phyloP scores from a whole-genome alignment of 208 protist genomes.

The Leishmania tarentolae region DNA sequence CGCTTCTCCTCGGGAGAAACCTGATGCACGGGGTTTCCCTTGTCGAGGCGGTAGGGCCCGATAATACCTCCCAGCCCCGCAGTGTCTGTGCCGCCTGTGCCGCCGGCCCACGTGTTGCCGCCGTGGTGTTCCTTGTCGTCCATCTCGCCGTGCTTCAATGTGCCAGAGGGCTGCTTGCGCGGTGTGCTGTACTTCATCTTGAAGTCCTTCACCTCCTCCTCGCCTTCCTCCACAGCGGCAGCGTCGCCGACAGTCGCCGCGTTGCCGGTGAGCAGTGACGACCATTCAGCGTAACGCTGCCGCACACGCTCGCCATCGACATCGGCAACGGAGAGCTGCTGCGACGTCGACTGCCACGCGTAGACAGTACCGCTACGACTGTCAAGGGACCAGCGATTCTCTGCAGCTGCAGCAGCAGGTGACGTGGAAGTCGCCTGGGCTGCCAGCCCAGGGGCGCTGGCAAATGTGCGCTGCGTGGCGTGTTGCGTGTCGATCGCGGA shows the following conservation, averaged over 20 bases:
- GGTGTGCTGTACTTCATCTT: slow-evolving; percentile 79
- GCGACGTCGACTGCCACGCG: slow-evolving; percentile 32
- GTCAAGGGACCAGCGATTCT: slow-evolving; percentile 18
- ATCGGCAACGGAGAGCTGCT: slow-evolving; percentile 52
- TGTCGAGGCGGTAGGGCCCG: slow-evolving; percentile 91
- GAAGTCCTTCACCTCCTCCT: slow-evolving; percentile 34
- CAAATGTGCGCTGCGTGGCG: slow-evolving; percentile 18
- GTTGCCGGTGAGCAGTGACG: slow-evolving; percentile 52
- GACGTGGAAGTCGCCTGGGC: neutral
- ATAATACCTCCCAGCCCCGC: slow-evolving; percentile 85
- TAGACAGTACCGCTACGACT: slow-evolving; percentile 25
- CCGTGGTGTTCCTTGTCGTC: slow-evolving; percentile 92
- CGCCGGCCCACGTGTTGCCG: slow-evolving; percentile 93
- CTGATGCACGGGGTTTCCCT: slow-evolving; percentile 86
- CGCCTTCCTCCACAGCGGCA: slow-evolving; percentile 25
- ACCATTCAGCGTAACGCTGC: slow-evolving; percentile 64
- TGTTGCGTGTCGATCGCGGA: slow-evolving; percentile 25
- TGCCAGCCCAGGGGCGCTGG: neutral
- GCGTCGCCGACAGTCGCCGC: slow-evolving; percentile 44
- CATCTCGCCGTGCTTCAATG: slow-evolving; percentile 89
- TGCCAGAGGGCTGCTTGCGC: slow-evolving; percentile 68
- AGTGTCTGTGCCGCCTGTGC: slow-evolving; percentile 87
- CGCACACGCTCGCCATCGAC: slow-evolving; percentile 56
- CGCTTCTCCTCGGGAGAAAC: slow-evolving; percentile 88
- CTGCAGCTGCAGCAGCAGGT: neutral